Conservation (phyloP, 2,329 filamentous ascomycete species). For the Pseudohalonectria lignicola region DNA sequence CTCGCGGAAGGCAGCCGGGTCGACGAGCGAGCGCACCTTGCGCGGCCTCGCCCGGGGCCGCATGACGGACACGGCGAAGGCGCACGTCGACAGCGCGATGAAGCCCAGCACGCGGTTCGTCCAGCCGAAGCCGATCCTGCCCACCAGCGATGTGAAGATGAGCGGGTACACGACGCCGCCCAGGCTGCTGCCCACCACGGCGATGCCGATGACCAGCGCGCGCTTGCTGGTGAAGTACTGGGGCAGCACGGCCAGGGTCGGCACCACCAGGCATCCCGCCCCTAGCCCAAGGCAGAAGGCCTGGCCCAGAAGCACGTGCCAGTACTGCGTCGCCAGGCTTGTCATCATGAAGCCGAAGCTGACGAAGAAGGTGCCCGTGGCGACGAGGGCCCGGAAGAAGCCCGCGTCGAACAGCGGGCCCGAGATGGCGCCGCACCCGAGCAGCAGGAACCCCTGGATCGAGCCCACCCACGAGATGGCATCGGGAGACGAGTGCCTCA, state of each 20-base stretch:
- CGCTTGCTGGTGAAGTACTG: constrained; percentile 26
- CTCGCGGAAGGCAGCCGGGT: constrained; percentile 6
- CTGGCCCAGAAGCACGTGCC: constrained; percentile 28
- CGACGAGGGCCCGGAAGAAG: constrained; percentile 27
- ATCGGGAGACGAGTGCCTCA: constrained; percentile 18
- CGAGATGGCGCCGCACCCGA: constrained; percentile 26
- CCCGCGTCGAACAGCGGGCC: constrained; percentile 38
- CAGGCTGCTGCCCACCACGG: constrained; percentile 26
- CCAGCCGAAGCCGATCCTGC: constrained; percentile 6
- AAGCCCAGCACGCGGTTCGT: constrained; percentile 9
- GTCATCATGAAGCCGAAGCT: constrained; percentile 35
- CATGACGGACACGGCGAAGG: constrained; percentile 2
- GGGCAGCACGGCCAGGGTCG: constrained; percentile 25
- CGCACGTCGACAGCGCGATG: constrained; percentile 7
- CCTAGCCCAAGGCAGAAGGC: constrained; percentile 31
- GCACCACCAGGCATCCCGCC: constrained; percentile 24
- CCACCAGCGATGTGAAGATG: constrained; percentile 1
- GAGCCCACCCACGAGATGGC: constrained; percentile 34
- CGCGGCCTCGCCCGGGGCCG: constrained; percentile 7
- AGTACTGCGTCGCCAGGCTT: constrained; percentile 24
- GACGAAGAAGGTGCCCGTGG: constrained; percentile 26
- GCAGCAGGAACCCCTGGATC: constrained; percentile 32
- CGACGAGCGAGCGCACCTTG: constrained; percentile 7
- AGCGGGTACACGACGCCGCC: constrained; percentile 20
- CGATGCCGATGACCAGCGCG: constrained; percentile 29